Evolutionary conservation across 1,284 basidiomycete species (phyloP).

Genomic region (Phaffia rhodozyma): DNA sequence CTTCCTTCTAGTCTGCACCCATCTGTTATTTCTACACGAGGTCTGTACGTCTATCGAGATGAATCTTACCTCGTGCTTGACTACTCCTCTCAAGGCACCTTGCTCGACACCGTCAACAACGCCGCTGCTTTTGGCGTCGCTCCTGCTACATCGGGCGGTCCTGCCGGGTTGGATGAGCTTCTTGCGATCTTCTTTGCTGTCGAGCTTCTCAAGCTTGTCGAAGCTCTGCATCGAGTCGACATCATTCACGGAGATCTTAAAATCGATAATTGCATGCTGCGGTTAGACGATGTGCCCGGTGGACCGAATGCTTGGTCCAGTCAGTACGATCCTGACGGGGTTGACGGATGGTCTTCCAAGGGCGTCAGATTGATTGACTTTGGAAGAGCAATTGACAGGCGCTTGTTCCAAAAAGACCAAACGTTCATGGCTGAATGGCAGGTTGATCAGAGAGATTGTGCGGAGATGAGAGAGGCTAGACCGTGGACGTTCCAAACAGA

Average conservation of each 20-base stretch:
- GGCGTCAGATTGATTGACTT: constrained; percentile 94
- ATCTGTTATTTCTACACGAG: constrained; percentile 61
- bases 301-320: constrained; percentile 58
- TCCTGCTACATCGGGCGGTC: constrained; percentile 28
- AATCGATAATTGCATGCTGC: constrained; percentile 94
- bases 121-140: constrained; percentile 48
- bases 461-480: constrained; percentile 67
- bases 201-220: constrained; percentile 73
- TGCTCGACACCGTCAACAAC: constrained; percentile 85
- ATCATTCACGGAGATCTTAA: constrained; percentile 98
- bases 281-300: constrained; percentile 69
- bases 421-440: constrained; percentile 79
- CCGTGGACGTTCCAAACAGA: constrained; percentile 93
- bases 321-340: constrained; percentile 61
- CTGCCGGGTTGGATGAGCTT: constrained; percentile 64
- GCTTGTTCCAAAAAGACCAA: constrained; percentile 63
- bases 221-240: constrained; percentile 64
- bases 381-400: constrained; percentile 80
- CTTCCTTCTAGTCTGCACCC: constrained; percentile 46
- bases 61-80: constrained; percentile 86
- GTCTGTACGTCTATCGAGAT: constrained; percentile 69
- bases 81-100: constrained; percentile 77
- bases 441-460: constrained; percentile 74
- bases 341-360: constrained; percentile 71
- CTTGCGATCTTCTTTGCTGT: constrained; percentile 90